Percentiles rank a stretch among this genome's conserved stretches.
Evolutionary conservation across 768 basidiomycete genomes (phyloP).

Genomic region (Boletus sp.): DNA sequence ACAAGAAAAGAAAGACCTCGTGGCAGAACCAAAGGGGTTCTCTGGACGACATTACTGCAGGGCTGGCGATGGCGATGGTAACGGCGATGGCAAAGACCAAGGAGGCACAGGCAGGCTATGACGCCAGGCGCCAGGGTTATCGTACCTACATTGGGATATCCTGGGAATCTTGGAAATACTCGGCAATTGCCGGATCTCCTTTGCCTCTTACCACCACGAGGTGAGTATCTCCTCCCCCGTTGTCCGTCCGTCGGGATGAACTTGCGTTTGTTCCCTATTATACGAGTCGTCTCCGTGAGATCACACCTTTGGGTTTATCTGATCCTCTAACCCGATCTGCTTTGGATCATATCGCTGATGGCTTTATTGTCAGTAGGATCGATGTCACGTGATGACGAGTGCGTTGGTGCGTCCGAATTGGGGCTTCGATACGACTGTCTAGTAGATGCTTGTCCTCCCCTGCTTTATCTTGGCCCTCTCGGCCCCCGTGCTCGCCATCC

Average conservation of each 20-base stretch:
- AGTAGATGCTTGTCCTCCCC: background rate
- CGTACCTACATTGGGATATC: background rate
- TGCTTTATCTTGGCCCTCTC: background rate
- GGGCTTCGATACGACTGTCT: background rate
- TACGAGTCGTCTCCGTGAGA: constrained; percentile 46
- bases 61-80: constrained; percentile 6
- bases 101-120: background rate
- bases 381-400: constrained; percentile 3
- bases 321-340: constrained; percentile 20
- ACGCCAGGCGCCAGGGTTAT: constrained; percentile 6
- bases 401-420: background rate
- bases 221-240: background rate
- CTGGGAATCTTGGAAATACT: background rate
- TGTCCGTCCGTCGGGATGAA: constrained; percentile 39
- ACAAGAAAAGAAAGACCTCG: constrained; percentile 42
- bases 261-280: constrained; percentile 61
- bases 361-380: background rate
- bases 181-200: constrained; percentile 18
- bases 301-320: constrained; percentile 44
- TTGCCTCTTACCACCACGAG: background rate
- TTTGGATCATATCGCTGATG: background rate
- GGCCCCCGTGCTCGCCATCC: background rate
- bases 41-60: constrained; percentile 57
- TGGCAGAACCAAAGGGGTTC: constrained; percentile 82
- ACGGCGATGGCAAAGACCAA: background rate